A percentile compares a stretch with the other conserved stretches of the same genome.
These are phyloP conservation scores for Chlamydomonas urium DNA, from an alignment of 139 green algal species.

Conservation along the genomic window DNA sequence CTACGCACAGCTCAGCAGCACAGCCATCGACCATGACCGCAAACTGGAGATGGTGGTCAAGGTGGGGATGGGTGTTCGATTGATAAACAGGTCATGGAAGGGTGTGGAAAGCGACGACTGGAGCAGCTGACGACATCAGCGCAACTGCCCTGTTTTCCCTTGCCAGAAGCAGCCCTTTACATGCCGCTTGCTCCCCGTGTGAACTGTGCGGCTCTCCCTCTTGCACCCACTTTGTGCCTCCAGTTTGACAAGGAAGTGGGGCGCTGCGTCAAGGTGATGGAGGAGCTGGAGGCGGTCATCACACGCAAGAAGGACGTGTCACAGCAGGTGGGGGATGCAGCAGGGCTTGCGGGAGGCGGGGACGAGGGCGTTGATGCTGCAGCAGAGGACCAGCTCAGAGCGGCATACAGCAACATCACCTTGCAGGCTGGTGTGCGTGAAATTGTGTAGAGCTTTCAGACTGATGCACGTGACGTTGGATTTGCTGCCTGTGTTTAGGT, in stretches of 20 bases:
- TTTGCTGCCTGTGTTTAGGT: conserved; percentile 19
- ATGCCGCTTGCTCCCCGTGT: neutral
- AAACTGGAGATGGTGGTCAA: conserved; percentile 34
- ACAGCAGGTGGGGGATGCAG: conserved; percentile 34
- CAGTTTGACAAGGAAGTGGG: conserved; percentile 54
- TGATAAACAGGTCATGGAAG: no score
- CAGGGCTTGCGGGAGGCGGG: no score
- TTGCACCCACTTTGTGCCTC: neutral
- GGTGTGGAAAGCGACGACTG: no score
- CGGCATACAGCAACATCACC: no score
- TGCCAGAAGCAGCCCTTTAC: no score
- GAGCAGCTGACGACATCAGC: no score
- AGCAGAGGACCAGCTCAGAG: no score
- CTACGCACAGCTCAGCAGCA: conserved; percentile 30
- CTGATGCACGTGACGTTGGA: neutral
- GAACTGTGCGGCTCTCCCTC: neutral
- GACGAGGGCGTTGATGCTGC: no score
- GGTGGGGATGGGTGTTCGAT: no score
- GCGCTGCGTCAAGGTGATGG: conserved; percentile 57
- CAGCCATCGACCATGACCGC: conserved; percentile 40
- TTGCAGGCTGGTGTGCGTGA: neutral
- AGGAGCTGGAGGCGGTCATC: conserved; percentile 57
- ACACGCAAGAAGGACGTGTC: conserved; percentile 66
- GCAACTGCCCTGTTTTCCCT: no score
- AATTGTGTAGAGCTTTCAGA: conserved; percentile 5